A percentile compares a stretch with the other conserved stretches of the same genome.
phyloP scores from a whole-genome alignment of 257 asterid genomes.

The Misopates orontium region DNA sequence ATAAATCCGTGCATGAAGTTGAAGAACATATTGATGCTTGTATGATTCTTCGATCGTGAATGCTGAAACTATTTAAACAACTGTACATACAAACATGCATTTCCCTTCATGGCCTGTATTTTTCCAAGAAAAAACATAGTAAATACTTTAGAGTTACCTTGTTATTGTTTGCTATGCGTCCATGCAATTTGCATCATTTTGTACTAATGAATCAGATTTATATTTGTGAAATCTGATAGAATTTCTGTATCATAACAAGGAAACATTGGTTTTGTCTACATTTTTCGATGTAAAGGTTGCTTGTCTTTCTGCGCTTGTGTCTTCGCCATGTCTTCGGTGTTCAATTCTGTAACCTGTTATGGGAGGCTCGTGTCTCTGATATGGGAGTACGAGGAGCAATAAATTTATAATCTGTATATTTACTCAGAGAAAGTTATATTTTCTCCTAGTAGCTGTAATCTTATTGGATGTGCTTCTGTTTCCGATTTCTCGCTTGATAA shows the following conservation, averaged over 20 bases:
- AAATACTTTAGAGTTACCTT: neutral
- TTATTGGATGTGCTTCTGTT: constrained; percentile 9
- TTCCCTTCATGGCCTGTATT: neutral
- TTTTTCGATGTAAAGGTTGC: constrained; percentile 9
- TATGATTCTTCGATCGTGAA: neutral
- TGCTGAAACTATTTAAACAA: neutral
- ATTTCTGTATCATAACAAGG: neutral
- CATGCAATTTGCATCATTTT: too few relatives aligned
- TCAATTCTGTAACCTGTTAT: constrained; percentile 14
- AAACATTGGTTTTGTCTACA: neutral
- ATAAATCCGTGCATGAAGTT: constrained; percentile 3
- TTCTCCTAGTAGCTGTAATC: constrained; percentile 11
- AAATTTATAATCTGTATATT: neutral
- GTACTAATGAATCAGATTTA: neutral
- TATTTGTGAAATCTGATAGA: constrained; percentile 9
- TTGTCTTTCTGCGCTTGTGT: neutral
- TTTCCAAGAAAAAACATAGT: neutral
- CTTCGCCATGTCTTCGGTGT: constrained; percentile 9
- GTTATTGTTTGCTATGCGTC: constrained; percentile 5
- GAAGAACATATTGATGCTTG: neutral
- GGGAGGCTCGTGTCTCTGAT: neutral
- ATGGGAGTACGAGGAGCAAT: neutral
- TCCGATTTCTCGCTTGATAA: constrained; percentile 11
- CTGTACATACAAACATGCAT: neutral
- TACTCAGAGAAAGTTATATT: constrained; percentile 13